Evolutionary conservation across 1,139 yeast species (phyloP).

Genomic region (Meyerozyma athensensis): DNA sequence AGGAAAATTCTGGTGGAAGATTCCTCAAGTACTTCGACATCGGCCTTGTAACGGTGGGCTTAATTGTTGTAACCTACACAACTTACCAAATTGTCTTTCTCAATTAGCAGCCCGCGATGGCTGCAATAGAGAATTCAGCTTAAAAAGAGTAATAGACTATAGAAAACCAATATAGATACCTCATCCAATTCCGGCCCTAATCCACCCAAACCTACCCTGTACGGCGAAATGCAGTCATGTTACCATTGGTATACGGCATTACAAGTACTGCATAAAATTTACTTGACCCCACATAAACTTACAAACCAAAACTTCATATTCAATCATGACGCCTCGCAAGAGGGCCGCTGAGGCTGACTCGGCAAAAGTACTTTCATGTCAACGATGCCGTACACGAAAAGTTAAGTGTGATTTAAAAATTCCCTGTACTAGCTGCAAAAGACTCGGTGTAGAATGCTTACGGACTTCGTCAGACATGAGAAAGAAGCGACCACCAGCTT

Average conservation of each 20-base stretch:
- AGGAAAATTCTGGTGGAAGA: conserved; percentile 4
- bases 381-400: conserved; percentile 48
- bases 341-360: not conserved
- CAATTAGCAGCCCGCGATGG: too few species aligned
- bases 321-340: conserved; percentile 1
- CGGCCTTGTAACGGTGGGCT: conserved; percentile 18
- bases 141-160: too few species aligned
- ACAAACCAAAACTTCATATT: not conserved
- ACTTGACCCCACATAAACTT: not conserved
- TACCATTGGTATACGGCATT: not conserved
- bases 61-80: conserved; percentile 21
- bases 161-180: too few species aligned
- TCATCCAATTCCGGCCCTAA: too few species aligned
- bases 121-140: too few species aligned
- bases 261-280: not conserved
- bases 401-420: conserved; percentile 48
- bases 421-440: conserved; percentile 50
- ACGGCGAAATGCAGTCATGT: too few species aligned
- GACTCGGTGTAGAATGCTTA: conserved; percentile 43
- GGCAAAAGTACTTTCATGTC: conserved; percentile 29
- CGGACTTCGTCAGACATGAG: conserved; percentile 49
- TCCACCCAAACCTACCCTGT: not conserved
- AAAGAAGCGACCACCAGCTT: conserved; percentile 47
- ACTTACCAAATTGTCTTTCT: conserved; percentile 20
- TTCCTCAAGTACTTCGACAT: conserved; percentile 10